Conservation (phyloP, 169 alveolate genomes). For the Cryptosporidium meleagridis region DNA sequence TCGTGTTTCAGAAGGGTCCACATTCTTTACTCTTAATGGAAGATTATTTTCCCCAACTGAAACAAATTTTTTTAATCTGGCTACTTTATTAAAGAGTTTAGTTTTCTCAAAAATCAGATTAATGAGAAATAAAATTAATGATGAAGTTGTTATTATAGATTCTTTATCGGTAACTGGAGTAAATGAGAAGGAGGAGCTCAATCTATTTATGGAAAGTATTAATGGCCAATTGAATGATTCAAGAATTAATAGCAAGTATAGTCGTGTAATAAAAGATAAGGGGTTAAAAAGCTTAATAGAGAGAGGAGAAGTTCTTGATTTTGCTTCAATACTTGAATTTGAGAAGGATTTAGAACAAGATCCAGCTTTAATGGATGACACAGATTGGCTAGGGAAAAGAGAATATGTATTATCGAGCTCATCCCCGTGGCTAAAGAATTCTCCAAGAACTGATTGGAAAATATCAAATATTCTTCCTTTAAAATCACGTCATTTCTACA, state of each 20-base stretch:
- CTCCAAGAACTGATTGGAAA: constrained; percentile 74
- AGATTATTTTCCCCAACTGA: constrained; percentile 52
- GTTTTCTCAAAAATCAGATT: constrained; percentile 17
- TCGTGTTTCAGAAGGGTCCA: constrained; percentile 33
- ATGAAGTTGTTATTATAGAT: neutral
- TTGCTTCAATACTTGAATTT: neutral
- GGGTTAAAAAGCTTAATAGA: neutral
- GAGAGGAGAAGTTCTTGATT: constrained; percentile 51
- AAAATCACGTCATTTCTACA: constrained; percentile 24
- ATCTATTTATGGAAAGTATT: constrained; percentile 19
- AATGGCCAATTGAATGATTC: neutral
- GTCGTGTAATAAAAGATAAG: neutral
- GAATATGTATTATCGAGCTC: constrained; percentile 46
- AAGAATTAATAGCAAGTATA: neutral
- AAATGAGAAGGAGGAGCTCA: constrained; percentile 27
- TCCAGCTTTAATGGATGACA: constrained; percentile 32
- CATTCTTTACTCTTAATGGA: constrained; percentile 51
- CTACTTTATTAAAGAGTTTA: constrained; percentile 12
- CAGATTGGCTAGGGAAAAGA: constrained; percentile 58
- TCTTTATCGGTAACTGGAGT: constrained; percentile 39
- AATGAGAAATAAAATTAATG: neutral
- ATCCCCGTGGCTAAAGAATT: constrained; percentile 33
- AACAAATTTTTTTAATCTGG: constrained; percentile 29
- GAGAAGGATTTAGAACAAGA: constrained; percentile 47
- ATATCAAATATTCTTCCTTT: neutral